Base-by-base conservation (phyloP, 306 rosid species). In the Acacia confusa region DNA sequence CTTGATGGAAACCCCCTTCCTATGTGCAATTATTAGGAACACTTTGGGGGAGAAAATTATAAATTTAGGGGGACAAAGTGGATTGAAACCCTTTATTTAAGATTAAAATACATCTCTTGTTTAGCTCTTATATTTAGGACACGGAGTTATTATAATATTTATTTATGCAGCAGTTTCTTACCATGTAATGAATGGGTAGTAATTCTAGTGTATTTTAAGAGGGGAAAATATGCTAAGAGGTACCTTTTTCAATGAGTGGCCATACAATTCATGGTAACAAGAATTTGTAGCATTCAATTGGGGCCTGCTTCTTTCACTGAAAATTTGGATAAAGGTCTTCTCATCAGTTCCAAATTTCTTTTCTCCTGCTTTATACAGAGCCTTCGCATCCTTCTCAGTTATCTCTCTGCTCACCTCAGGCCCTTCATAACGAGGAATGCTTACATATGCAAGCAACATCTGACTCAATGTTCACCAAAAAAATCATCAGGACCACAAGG, bases 371-470 rank as follows among this genome's bases (percentile, higher is more conserved):
- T 82, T 86, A 14, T 79, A 86, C 30, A 88, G 88, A 80, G 75
- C 76, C 82, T 77, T 70, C 0, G 88, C 85, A 58, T 86, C 92
- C 38, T 52, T 68, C 77, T 79, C 85, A 58, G 81, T 89, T 41
- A 88, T 64, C 30, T 64, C 85, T 66, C 76, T 76, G 79, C 91
- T 87, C 38, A 89, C 86, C 85, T 89, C 95, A 6, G 85, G 95
- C 66, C 92, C 97, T 86, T 92, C 97, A 57, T 87, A 80, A n/a
- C 93, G 96, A 0, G 84, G 92, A 52, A 75, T 85, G 64, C 80
- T 77, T 71, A 88, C 66, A 81, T 88, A 91, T 60, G 89, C 88
- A 73, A 92, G 92, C 89, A 94, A 82, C 61, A 94, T 81, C 96
- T 92, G 71, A 64, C 87, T 40, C 78, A 41, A 2, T 17, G 32